Evolutionary conservation across 495 filamentous ascomycete genomes (phyloP), one percentile per base, ranked within the genome.

Genomic region (Aspergillus ellipticus): DNA sequence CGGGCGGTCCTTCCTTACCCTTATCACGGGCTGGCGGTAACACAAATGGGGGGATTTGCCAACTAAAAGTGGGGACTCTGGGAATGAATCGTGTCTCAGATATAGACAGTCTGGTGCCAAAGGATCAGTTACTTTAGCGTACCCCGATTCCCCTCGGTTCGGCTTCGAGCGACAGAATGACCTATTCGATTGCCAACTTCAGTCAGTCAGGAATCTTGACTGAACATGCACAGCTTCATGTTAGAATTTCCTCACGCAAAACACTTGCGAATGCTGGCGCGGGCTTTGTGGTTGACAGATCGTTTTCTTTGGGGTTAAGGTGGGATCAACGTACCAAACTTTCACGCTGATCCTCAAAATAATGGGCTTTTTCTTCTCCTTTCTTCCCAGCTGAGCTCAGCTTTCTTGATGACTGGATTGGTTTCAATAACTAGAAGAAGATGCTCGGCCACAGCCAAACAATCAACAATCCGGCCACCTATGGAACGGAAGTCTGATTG

Each of bases 11-110:
- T 53, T 55, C 42, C 46, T 29, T 48, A 39, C 45, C 28, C 45
- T 48, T 54, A 51, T 52, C 52, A 56, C 33, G 33, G 54, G 53
- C 43, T 42, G 48, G 42, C 54, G 55, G 62, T 65, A 54, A 65
- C 62, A 65, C 57, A 42, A 58, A 47, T 51, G 53, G 58, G 45
- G 45, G 43, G 42, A 37, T 49, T 33, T 54, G 57, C 29, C 21
- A 48, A 55, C 29, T 43, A 37, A 53, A 55, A 56, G 60, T 66
- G 60, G 63, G 60, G 62, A 53, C 39, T 33, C 54, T 56, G 54
- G 37, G 62, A 59, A 58, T 57, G 50, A 55, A 35, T 49, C 19
- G 31, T 65, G 62, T 65, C 62, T 65, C 62, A 65, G 62, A 65
- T 65, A 62, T 60, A 62, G 50, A 57, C 47, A 29, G 51, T 29